Evolutionary conservation across 495 filamentous ascomycete species (phyloP).

Genomic region (Platismatia glauca): DNA sequence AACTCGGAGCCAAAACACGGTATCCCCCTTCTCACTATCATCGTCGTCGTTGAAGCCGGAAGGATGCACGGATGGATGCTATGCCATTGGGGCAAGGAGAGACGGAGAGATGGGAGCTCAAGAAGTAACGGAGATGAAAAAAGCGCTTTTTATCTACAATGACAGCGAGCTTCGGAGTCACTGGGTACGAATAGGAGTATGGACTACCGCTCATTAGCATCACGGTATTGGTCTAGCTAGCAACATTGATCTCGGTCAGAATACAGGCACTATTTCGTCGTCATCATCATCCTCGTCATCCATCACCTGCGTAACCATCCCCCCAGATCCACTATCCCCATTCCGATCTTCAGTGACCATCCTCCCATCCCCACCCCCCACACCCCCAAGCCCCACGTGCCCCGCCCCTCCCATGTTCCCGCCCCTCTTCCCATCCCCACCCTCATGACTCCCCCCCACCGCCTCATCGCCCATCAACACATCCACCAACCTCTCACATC

Average conservation of each 20-base stretch:
- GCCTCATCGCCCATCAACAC: constrained; percentile 76
- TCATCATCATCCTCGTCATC: constrained; percentile 3
- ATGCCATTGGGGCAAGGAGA: too few relatives aligned
- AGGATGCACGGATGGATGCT: too few relatives aligned
- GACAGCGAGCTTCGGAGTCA: not conserved
- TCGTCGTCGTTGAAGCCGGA: too few relatives aligned
- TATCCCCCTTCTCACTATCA: too few relatives aligned
- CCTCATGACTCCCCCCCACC: constrained; percentile 16
- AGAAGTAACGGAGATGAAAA: too few relatives aligned
- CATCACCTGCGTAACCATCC: constrained; percentile 10
- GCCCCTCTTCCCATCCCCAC: not conserved
- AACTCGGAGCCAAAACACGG: too few relatives aligned
- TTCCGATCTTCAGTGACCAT: constrained; percentile 2
- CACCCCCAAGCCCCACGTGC: not conserved
- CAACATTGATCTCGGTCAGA: not conserved
- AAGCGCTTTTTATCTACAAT: too few relatives aligned
- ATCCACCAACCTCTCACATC: constrained; percentile 83
- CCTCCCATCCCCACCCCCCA: constrained; percentile 3
- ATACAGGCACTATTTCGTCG: constrained; percentile 20
- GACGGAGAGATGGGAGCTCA: too few relatives aligned
- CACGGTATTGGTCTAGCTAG: not conserved
- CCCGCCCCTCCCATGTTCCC: not conserved
- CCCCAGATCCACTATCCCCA: not conserved
- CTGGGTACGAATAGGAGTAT: not conserved
- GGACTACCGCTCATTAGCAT: not conserved